Conservation (phyloP, 1,284 basidiomycete species). For the Spongispora temasekensis region DNA sequence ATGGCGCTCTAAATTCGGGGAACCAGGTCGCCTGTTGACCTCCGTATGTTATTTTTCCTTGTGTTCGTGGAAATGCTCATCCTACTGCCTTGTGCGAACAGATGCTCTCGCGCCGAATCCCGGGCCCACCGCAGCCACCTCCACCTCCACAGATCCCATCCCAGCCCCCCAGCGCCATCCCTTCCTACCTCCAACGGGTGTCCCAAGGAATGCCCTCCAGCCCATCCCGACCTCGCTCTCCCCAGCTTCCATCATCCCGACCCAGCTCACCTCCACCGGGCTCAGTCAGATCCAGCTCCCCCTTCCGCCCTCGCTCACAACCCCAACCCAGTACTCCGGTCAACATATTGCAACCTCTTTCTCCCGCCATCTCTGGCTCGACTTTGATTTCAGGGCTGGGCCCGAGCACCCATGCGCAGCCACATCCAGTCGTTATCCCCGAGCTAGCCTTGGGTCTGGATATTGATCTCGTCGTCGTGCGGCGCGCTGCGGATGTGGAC, state of each 20-base stretch:
- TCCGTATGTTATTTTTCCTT: conserved; percentile 45
- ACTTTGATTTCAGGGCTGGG: too few relatives aligned
- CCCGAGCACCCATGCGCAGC: conserved; percentile 8
- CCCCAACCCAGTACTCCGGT: conserved; percentile 40
- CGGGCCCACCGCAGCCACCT: conserved; percentile 43
- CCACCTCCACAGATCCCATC: conserved; percentile 35
- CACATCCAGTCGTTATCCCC: conserved; percentile 21
- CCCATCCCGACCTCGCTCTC: conserved; percentile 53
- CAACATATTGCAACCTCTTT: conserved; percentile 46
- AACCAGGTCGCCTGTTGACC: conserved; percentile 80
- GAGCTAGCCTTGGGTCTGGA: conserved; percentile 47
- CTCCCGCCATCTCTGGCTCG: conserved; percentile 41
- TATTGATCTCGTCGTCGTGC: conserved; percentile 56
- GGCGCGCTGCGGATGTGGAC: conserved; percentile 46
- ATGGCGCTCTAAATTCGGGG: conserved; percentile 76
- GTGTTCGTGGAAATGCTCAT: too few relatives aligned
- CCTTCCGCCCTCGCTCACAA: conserved; percentile 44
- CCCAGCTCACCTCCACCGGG: conserved; percentile 45
- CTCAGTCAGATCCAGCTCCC: conserved; percentile 53
- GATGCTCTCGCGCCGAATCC: conserved; percentile 75
- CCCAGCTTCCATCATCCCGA: conserved; percentile 51
- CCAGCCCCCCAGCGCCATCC: conserved; percentile 65
- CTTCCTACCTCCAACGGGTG: conserved; percentile 66
- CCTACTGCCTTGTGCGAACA: conserved; percentile 19
- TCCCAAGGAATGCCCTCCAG: conserved; percentile 37